These are phyloP conservation scores for Diaporthe vaccinii DNA, from an alignment of 2,329 filamentous ascomycete genomes.

Conservation along the genomic window DNA sequence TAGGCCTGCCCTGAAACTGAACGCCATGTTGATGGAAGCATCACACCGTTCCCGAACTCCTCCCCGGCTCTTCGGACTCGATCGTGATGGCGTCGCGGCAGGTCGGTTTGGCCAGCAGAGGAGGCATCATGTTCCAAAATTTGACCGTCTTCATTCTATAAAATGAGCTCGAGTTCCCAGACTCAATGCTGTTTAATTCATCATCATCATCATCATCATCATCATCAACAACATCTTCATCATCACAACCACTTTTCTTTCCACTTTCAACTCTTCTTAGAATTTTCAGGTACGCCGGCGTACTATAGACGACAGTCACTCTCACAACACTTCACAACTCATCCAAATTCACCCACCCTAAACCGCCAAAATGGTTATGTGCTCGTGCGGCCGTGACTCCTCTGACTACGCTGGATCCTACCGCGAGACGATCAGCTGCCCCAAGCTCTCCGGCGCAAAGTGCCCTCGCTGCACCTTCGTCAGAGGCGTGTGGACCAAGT, in stretches of 20 bases:
- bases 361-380: not conserved
- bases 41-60: not conserved
- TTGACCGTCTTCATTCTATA: not conserved
- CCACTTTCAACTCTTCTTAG: no score
- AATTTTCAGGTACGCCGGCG: not conserved
- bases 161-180: not conserved
- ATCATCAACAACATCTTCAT: not conserved
- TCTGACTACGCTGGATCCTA: not conserved
- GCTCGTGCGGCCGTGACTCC: not conserved
- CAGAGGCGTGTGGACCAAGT: not conserved
- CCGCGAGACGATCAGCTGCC: not conserved
- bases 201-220: not conserved
- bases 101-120: not conserved
- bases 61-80: not conserved
- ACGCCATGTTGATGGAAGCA: not conserved
- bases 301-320: not conserved
- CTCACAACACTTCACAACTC: not conserved
- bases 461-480: not conserved
- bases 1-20: not conserved
- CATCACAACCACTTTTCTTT: not conserved
- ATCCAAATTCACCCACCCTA: not conserved
- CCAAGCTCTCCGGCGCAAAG: not conserved
- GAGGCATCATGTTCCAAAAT: not conserved
- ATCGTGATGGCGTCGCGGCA: not conserved
- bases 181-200: not conserved